Evolutionary conservation across 306 rosid genomes (phyloP).

Genomic region (Trifolium dubium): DNA sequence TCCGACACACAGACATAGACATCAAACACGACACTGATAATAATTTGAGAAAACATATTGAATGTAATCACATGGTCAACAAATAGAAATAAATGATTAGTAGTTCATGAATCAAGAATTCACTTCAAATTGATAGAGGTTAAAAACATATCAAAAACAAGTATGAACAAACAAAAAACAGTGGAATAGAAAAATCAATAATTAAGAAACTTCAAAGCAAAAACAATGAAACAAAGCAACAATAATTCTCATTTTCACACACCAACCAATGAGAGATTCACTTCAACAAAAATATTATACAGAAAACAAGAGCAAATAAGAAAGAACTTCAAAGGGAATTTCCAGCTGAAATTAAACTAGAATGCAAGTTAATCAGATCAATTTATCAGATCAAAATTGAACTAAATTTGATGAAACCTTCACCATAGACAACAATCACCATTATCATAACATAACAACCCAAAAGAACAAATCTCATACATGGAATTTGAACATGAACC

Average conservation of each 20-base stretch:
- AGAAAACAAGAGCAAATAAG: background rate
- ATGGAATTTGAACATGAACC: conserved; percentile 10
- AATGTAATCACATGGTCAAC: background rate
- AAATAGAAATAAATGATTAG: conserved; percentile 1
- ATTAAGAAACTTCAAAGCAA: background rate
- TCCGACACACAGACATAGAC: conserved; percentile 1
- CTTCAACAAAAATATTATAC: background rate
- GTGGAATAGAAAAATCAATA: conserved; percentile 5
- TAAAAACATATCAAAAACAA: conserved; percentile 10
- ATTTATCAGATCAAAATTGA: conserved; percentile 21
- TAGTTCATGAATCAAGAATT: conserved; percentile 22
- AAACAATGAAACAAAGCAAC: background rate
- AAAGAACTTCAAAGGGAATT: conserved; percentile 27
- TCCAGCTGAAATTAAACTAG: conserved; percentile 20
- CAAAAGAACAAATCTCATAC: conserved; percentile 16
- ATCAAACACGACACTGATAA: background rate
- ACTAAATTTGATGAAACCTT: conserved; percentile 24
- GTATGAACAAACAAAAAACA: background rate
- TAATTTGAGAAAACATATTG: background rate
- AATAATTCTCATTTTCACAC: conserved; percentile 5
- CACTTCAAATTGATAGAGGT: conserved; percentile 13
- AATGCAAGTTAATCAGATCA: conserved; percentile 38
- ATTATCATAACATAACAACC: conserved; percentile 17
- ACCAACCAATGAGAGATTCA: conserved; percentile 3
- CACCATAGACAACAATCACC: conserved; percentile 20